phyloP scores from a whole-genome alignment of 805 yeast species.

The Wickerhamomyces alni region DNA sequence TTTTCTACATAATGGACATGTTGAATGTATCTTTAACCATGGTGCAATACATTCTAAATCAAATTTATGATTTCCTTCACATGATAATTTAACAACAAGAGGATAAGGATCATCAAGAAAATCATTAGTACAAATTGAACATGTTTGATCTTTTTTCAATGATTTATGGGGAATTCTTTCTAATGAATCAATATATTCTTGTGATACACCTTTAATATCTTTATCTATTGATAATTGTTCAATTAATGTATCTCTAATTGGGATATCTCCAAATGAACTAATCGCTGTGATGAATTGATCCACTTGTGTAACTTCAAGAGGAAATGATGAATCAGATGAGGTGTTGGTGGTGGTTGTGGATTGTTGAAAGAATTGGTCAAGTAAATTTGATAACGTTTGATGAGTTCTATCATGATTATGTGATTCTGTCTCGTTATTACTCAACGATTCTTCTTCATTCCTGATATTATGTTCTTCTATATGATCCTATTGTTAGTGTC shows the following conservation, averaged over 20 bases:
- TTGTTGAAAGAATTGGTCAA: conserved; percentile 11
- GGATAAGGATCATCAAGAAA: conserved; percentile 74
- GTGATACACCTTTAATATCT: conserved; percentile 49
- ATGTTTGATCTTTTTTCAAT: conserved; percentile 46
- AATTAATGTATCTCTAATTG: conserved; percentile 20
- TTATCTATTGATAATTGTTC: conserved; percentile 18
- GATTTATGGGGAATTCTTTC: conserved; percentile 57
- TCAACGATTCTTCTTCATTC: conserved; percentile 4
- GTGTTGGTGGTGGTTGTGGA: neutral
- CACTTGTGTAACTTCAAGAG: conserved; percentile 3
- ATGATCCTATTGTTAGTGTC: neutral
- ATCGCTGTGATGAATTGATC: conserved; percentile 16
- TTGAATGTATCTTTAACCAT: conserved; percentile 69
- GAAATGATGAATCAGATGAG: neutral
- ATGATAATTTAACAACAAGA: conserved; percentile 68
- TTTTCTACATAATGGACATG: conserved; percentile 85
- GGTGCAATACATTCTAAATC: conserved; percentile 90
- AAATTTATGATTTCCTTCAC: conserved; percentile 60
- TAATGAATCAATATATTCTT: conserved; percentile 65
- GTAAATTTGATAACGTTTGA: conserved; percentile 14
- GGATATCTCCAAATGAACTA: conserved; percentile 11
- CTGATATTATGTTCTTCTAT: conserved; percentile 25
- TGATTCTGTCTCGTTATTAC: conserved; percentile 1
- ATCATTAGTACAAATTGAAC: conserved; percentile 79
- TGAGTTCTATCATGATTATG: conserved; percentile 9